phyloP scores from a whole-genome alignment of 371 early-diverging fungal species.

The Apophysomyces trapeziformis region DNA sequence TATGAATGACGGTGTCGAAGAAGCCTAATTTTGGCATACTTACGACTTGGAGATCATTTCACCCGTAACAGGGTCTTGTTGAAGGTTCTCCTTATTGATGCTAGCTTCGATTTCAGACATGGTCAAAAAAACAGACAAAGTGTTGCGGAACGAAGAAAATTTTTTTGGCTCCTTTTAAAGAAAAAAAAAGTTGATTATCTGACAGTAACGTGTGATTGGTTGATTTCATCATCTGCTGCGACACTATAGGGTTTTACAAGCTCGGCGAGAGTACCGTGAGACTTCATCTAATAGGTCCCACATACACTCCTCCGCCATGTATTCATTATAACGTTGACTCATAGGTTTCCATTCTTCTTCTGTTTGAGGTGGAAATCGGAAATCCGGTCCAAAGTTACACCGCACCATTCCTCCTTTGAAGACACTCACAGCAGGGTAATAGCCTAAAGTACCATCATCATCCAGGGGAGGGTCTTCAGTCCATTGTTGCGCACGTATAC shows the following conservation, averaged over 20 bases:
- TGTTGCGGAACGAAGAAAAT: constrained; percentile 6
- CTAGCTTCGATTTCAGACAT: constrained; percentile 26
- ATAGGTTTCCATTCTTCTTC: constrained; percentile 65
- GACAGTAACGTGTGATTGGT: neutral
- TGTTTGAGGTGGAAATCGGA: constrained; percentile 61
- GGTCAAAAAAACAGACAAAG: constrained; percentile 12
- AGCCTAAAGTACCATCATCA: constrained; percentile 74
- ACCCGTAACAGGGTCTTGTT: constrained; percentile 89
- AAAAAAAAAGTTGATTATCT: constrained; percentile 4
- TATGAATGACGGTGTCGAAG: neutral
- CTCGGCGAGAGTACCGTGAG: constrained; percentile 26
- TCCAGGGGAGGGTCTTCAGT: constrained; percentile 56
- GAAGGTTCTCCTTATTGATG: constrained; percentile 66
- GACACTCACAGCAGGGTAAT: constrained; percentile 71
- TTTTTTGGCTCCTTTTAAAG: constrained; percentile 11
- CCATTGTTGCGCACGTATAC: constrained; percentile 43
- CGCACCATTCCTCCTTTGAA: constrained; percentile 69
- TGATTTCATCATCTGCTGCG: neutral
- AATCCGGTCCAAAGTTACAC: constrained; percentile 72
- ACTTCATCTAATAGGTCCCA: constrained; percentile 74
- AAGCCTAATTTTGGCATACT: constrained; percentile 15
- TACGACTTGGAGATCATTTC: constrained; percentile 96
- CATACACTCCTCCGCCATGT: constrained; percentile 66
- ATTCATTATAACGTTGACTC: constrained; percentile 63
- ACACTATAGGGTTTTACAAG: neutral